Base-by-base conservation (phyloP, 345 rosid genomes). In the Camelina hispida region DNA sequence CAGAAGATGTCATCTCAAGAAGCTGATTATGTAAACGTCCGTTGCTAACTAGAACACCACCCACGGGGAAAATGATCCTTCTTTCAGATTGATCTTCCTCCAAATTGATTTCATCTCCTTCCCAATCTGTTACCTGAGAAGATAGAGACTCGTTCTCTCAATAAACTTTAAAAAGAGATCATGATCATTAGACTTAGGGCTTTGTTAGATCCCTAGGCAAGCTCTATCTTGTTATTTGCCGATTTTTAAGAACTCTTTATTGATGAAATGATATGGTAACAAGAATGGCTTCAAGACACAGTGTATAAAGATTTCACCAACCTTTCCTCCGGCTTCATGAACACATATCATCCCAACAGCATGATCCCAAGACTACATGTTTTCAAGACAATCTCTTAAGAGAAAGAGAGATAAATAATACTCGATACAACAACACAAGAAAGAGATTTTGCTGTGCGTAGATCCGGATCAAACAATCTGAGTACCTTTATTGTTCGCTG, bases 261-360 rank as follows among this genome's bases (percentile, higher is more conserved):
- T 0, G 40, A 56, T 30, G 18, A 55, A 55, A 54, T 28, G 40
- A 15, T 28, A 55, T 58, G 15, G 62, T 32, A 14, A 0, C 35
- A 55, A 25, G 37, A 14, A 14, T 23, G 58, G 58, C 4, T 53
- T 23, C 30, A 6, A 32, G 62, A 57, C 8, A 28, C 0, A 4
- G 18, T 48, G 17, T 46, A 14, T 48, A 38, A 38, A 18, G 47
- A 63, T 13, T 50, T 11, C 9, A 51, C 71, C 13, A 64, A 92
- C 98, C 97, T 83, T 93, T 76, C 98, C 98, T 67, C 94, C 96
- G 1, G 98, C 96, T 85, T 93, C 98, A 73, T 72, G 87, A 55
- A 89, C 94, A 6, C 98, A 93, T 76, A 91, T 83, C 69, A 87
- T 69, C 50, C 98, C 97, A 79, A 88, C 96, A 80, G 96, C 98